Conservation (phyloP, 495 filamentous ascomycete genomes). For the Lasiosphaeria hispida region DNA sequence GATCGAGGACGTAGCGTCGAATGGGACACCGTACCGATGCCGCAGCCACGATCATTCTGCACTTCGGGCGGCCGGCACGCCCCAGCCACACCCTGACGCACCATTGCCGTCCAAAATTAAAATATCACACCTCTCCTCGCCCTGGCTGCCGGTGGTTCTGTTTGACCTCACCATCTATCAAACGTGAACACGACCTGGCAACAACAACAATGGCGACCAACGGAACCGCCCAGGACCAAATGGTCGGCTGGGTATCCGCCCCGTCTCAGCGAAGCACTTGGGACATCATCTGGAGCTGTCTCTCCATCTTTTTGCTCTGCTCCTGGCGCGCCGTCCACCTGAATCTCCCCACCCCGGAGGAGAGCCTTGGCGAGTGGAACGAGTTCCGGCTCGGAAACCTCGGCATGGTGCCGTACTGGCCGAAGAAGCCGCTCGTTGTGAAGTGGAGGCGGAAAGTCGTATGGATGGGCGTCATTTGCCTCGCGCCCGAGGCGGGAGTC, state of each 20-base stretch:
- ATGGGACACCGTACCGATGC: too few species aligned
- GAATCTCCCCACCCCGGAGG: constrained; percentile 7
- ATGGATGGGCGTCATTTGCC: constrained; percentile 13
- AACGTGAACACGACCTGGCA: too few species aligned
- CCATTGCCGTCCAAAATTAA: too few species aligned
- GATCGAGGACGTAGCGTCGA: too few species aligned
- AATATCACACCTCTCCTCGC: too few species aligned
- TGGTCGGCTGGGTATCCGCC: constrained; percentile 11
- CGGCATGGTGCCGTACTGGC: background rate
- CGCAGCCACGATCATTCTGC: too few species aligned
- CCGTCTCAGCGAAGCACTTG: background rate
- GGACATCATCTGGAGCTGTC: constrained; percentile 11
- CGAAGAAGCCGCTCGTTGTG: background rate
- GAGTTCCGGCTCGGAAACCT: background rate
- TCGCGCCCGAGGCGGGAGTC: constrained; percentile 18
- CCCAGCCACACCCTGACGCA: too few species aligned
- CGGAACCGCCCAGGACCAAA: background rate
- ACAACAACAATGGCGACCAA: too few species aligned
- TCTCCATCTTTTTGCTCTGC: constrained; percentile 12
- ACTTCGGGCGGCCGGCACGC: too few species aligned
- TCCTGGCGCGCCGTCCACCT: constrained; percentile 13
- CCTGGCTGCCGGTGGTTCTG: too few species aligned
- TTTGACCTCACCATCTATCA: too few species aligned
- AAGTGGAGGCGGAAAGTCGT: constrained; percentile 9
- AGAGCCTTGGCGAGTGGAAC: constrained; percentile 9